Percentiles rank a stretch among this genome's conserved stretches.
These are phyloP conservation scores for Prunella vulgaris DNA, from an alignment of 257 asterid genomes.

Conservation along the genomic window DNA sequence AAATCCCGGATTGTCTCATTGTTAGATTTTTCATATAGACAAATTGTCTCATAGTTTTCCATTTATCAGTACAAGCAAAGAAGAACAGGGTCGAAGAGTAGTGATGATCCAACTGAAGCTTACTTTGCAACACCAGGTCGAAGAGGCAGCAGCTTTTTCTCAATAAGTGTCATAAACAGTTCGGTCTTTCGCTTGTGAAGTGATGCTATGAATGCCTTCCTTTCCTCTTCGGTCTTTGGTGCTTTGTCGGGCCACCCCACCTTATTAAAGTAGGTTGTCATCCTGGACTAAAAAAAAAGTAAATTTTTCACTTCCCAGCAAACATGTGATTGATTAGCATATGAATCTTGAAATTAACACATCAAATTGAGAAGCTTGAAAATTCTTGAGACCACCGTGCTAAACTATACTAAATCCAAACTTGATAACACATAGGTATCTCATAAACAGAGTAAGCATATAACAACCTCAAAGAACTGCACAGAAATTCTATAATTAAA, in stretches of 20 bases:
- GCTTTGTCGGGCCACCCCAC: conserved; percentile 98
- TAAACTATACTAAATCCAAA: not conserved
- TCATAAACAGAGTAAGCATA: not conserved
- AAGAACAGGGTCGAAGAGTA: not conserved
- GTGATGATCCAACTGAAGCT: conserved; percentile 14
- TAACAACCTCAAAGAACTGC: not conserved
- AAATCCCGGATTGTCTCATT: not conserved
- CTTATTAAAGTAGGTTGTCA: conserved; percentile 92
- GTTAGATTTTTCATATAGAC: not conserved
- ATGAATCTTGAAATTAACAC: not conserved
- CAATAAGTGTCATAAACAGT: conserved; percentile 84
- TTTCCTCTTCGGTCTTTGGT: conserved; percentile 70
- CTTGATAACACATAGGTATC: not conserved
- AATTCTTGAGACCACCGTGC: not conserved
- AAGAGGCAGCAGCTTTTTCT: conserved; percentile 88
- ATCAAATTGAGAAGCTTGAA: not conserved
- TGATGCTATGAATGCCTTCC: conserved; percentile 75
- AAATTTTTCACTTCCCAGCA: not conserved
- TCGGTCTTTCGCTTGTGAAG: conserved; percentile 93
- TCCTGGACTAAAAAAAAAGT: conserved; percentile 43
- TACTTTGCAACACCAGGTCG: conserved; percentile 96
- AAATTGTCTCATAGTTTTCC: not conserved
- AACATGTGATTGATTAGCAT: not conserved
- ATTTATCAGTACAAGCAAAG: not conserved
- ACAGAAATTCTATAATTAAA: not conserved